Percentiles rank a stretch among this genome's conserved stretches.
phyloP scores from a whole-genome alignment of 352 stramenopile genomes.

The Pythium apleroticum region DNA sequence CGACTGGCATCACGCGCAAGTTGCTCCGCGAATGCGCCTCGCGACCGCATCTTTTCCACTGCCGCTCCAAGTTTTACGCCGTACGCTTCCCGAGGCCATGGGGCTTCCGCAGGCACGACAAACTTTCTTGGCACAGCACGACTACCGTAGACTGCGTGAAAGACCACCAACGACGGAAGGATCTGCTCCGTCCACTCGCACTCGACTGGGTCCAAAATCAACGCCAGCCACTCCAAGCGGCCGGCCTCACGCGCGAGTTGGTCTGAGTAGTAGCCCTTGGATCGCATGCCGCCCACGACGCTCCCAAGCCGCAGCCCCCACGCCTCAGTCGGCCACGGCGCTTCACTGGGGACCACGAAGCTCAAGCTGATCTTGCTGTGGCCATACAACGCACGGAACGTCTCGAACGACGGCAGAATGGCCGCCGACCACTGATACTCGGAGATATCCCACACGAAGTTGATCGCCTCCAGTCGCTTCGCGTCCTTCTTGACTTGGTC shows the following conservation, averaged over 20 bases:
- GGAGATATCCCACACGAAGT: constrained; percentile 3
- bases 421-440: neutral
- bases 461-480: neutral
- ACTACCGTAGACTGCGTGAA: neutral
- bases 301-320: constrained; percentile 16
- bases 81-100: neutral
- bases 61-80: neutral
- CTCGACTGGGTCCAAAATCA: neutral
- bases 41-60: neutral
- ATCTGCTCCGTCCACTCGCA: neutral
- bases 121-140: neutral
- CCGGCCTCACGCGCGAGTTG: neutral
- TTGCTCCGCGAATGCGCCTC: neutral
- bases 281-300: constrained; percentile 22
- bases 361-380: neutral
- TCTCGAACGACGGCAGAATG: constrained; percentile 1
- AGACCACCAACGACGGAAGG: neutral
- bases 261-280: neutral
- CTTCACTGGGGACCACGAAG: constrained; percentile 6
- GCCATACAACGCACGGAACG: neutral
- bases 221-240: neutral
- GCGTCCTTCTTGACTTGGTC: neutral
- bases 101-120: neutral
- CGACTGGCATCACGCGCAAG: neutral
- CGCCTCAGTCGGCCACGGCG: constrained; percentile 10